Evolutionary conservation across 805 yeast genomes (phyloP), one percentile per base, ranked within the genome.

Genomic region (Yamadazyma ubonensis): DNA sequence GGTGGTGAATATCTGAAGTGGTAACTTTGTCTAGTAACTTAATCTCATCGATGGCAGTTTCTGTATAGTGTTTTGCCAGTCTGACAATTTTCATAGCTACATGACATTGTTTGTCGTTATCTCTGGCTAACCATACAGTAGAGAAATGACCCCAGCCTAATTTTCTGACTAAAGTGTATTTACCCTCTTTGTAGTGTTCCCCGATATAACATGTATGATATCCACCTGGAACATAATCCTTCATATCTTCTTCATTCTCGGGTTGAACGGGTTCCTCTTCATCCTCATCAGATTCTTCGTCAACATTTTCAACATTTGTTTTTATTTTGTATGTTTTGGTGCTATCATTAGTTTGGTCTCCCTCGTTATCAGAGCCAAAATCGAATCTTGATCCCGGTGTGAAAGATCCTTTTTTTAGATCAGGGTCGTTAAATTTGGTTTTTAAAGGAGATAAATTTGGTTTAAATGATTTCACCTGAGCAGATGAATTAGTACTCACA

Each of bases 131-230:
- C 97, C 96, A 90, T 16, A 87, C 97, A 1, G 96, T 93, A 19
- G 95, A 83, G 58, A 93, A 93, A 63, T 93, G 97, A 25, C 99
- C 99, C 99, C 99, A 93, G 0, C 99, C 99, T 3, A 93, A 70
- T 58, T 93, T 93, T 45, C 98, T 77, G 21, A 86, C 90, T 35
- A 93, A 63, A 1, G 81, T 72, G 59, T 93, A 93, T 43, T 86
- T 77, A 14, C 79, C 79, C 41, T 84, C 71, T 52, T 87, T 85
- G 61, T 83, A 91, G 16, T 64, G 63, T 58, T 95, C 99, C 5
- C 98, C 98, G 36, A 88, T 79, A 48, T 65, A 79, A 9, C 95
- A 93, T 0, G 99, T 96, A 57, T 93, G 99, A 59, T 93, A 93
- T 0, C 99, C 99, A 17, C 98, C 98, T 7, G 81, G 79, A 43